phyloP scores from a whole-genome alignment of 306 rosid genomes.

The Sicyos edulis region DNA sequence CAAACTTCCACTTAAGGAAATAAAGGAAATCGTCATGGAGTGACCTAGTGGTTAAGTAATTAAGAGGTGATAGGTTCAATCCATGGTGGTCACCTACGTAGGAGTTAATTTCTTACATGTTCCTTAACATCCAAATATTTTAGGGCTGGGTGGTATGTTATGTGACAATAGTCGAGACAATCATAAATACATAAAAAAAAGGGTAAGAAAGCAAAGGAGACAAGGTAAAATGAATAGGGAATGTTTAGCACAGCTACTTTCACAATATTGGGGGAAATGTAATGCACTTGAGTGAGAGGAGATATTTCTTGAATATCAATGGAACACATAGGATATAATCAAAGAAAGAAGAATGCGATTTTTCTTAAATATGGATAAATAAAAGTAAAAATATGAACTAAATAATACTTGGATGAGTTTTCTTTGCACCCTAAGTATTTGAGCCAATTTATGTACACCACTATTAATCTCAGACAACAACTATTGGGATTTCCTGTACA shows the following conservation, averaged over 20 bases:
- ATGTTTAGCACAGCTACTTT: neutral
- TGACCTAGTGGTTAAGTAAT: too few species aligned
- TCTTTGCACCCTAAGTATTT: neutral
- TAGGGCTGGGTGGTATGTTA: too few species aligned
- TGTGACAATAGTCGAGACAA: too few species aligned
- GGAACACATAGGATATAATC: neutral
- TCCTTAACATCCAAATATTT: too few species aligned
- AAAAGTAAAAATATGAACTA: neutral
- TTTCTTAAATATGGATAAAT: neutral
- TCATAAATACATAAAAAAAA: too few species aligned
- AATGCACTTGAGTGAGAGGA: neutral
- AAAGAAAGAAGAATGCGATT: neutral
- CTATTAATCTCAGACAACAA: neutral
- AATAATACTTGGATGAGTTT: neutral
- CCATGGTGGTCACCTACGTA: too few species aligned
- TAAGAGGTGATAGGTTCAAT: too few species aligned
- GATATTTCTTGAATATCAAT: conserved; percentile 1
- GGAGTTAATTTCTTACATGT: too few species aligned
- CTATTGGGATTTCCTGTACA: neutral
- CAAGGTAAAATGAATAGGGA: neutral
- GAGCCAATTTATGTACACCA: too few species aligned
- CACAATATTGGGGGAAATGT: neutral
- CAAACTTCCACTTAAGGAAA: neutral
- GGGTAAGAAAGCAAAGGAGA: neutral
- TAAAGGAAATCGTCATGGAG: too few species aligned